Evolutionary conservation across 2,329 filamentous ascomycete genomes (phyloP).

Genomic region (Aspergillus terreus): DNA sequence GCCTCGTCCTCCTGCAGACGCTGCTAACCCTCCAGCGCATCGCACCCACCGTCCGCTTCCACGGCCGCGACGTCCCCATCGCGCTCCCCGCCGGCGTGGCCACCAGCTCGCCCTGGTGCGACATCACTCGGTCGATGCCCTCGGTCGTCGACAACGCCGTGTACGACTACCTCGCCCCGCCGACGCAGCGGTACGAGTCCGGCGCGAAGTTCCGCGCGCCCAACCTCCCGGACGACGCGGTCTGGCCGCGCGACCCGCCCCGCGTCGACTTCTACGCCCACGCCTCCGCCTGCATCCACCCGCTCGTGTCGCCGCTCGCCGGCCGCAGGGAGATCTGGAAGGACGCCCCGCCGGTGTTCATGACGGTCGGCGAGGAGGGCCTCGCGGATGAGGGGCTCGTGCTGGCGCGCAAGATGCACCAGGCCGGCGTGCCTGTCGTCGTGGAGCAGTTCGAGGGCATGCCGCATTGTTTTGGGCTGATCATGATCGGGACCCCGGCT

Average conservation of each 20-base stretch:
- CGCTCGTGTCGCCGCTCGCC: conserved; percentile 39
- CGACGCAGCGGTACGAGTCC: conserved; percentile 19
- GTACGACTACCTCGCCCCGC: conserved; percentile 39
- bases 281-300: conserved; percentile 36
- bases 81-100: conserved; percentile 41
- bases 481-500: conserved; percentile 49
- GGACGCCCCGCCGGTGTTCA: conserved; percentile 38
- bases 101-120: conserved; percentile 40
- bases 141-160: conserved; percentile 34
- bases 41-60: conserved; percentile 35
- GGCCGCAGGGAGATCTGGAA: conserved; percentile 37
- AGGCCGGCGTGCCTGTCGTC: conserved; percentile 33
- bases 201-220: conserved; percentile 16
- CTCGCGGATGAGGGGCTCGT: conserved; percentile 41
- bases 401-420: conserved; percentile 38
- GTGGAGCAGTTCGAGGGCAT: conserved; percentile 44
- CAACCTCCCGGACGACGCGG: conserved; percentile 30
- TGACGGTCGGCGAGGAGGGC: conserved; percentile 40
- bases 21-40: conserved; percentile 39
- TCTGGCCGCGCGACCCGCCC: conserved; percentile 41
- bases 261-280: conserved; percentile 42
- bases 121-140: conserved; percentile 41
- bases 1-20: conserved; percentile 39
- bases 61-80: conserved; percentile 37
- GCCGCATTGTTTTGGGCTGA: conserved; percentile 52